Base-by-base conservation (phyloP, 257 asterid genomes). In the Dorcoceras hygrometricum region DNA sequence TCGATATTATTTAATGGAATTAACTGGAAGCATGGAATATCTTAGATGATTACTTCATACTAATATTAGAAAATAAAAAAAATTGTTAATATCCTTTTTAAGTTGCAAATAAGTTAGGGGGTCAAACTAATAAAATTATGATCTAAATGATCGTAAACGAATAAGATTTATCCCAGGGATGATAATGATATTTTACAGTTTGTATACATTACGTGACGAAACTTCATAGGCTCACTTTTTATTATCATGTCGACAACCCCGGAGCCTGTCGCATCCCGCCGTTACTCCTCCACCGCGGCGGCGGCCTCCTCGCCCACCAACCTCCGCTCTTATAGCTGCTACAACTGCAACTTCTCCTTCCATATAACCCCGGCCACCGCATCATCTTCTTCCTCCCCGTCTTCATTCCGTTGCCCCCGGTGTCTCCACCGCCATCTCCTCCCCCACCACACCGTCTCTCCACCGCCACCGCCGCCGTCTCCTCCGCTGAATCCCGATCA, bases 391-490 rank as follows among this genome's bases (percentile, higher is more conserved):
- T n/a, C 74, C 23, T 28, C 71, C 23, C 79, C 79, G 11, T 72
- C 78, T 23, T 75, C 85, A 54, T 82, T 82, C 66, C 83, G 83
- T 69, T 82, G 87, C 76, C 87, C 87, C 36, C 72, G 72, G 3
- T 82, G 85, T 75, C 79, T 72, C 67, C 78, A 79, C 55, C 87
- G 81, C 67, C 85, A 79, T 73, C 81, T 77, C 73, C 68, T 82
- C 69, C 77, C 87, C 67, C 70, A 79, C 73, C 82, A 82, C 74
- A 73, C 81, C 48, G 56, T 75, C 46, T 36, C 62, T 34, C 31
- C 55, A n/a, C 50, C 63, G 32, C 36, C 60, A 20, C 26, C 27
- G 23, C 28, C 62, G 14, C 18, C 57, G 22, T 39, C 63, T 26
- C 48, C 65, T 20, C 39, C 62, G 23, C 18, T 24, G 5, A 34